Conservation (phyloP, 2,329 filamentous ascomycete genomes). For the Xylariaceae sp. region DNA sequence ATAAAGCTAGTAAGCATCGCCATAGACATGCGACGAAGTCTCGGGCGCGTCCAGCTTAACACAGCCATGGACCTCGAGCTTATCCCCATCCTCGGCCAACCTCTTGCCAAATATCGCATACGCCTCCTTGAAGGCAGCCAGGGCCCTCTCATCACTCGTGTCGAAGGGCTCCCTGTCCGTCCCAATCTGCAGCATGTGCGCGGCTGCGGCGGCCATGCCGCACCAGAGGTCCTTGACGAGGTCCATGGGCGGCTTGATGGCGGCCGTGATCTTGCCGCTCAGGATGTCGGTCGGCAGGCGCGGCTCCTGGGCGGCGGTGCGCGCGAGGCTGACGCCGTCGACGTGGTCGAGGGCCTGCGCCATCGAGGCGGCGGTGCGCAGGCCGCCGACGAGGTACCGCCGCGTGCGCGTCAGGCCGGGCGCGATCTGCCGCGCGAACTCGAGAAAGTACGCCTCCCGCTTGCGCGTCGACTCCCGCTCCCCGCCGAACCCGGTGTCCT, state of each 20-base stretch:
- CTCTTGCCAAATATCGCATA: slow-evolving; percentile 21
- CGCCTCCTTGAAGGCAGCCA: slow-evolving; percentile 21
- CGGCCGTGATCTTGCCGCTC: slow-evolving; percentile 40
- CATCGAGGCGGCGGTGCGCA: slow-evolving; percentile 50
- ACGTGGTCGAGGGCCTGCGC: slow-evolving; percentile 43
- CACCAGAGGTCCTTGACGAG: slow-evolving; percentile 44
- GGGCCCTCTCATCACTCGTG: slow-evolving; percentile 15
- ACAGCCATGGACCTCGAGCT: slow-evolving; percentile 23
- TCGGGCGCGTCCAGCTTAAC: slow-evolving; percentile 19
- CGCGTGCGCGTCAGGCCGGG: slow-evolving; percentile 43
- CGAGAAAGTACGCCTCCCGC: slow-evolving; percentile 53
- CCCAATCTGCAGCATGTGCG: slow-evolving; percentile 38
- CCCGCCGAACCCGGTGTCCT: slow-evolving; percentile 45
- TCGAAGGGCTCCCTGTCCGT: slow-evolving; percentile 26
- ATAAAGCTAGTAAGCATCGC: slow-evolving; percentile 10
- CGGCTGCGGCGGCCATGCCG: slow-evolving; percentile 38
- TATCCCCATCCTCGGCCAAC: slow-evolving; percentile 23
- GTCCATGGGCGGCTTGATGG: slow-evolving; percentile 41
- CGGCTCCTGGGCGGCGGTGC: slow-evolving; percentile 46
- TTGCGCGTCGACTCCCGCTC: slow-evolving; percentile 49
- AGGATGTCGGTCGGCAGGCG: slow-evolving; percentile 40
- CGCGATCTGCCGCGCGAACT: slow-evolving; percentile 47
- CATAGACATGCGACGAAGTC: slow-evolving; percentile 11
- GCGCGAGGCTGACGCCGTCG: slow-evolving; percentile 51
- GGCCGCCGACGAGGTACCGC: slow-evolving; percentile 49